phyloP scores from a whole-genome alignment of 345 rosid genomes.

The Populus nigra region DNA sequence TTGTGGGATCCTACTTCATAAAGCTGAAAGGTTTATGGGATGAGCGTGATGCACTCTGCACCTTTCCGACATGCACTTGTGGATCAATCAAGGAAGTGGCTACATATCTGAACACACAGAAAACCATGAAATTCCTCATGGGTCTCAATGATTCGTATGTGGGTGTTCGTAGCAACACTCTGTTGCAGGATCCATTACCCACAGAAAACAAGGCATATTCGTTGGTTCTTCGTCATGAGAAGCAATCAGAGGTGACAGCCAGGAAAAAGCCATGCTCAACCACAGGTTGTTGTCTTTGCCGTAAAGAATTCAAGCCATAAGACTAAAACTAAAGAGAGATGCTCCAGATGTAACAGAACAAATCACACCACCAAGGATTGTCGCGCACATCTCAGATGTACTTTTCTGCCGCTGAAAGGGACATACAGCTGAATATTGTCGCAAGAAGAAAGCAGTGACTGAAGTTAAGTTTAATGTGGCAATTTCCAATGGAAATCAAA shows the following conservation, averaged over 20 bases:
- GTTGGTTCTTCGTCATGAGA: neutral
- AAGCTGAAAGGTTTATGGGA: neutral
- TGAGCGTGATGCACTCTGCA: neutral
- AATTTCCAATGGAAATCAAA: neutral
- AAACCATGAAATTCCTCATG: neutral
- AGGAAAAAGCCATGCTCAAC: neutral
- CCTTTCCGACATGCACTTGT: neutral
- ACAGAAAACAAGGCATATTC: too few relatives aligned
- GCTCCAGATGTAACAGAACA: neutral
- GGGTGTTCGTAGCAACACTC: neutral
- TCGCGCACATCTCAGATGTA: neutral
- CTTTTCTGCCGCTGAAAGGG: neutral
- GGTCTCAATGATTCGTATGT: neutral
- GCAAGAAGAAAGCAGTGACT: neutral
- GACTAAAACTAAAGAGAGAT: neutral
- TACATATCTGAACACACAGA: neutral
- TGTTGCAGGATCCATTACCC: neutral
- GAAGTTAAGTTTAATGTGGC: too few relatives aligned
- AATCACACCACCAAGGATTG: neutral
- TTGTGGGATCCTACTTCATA: neutral
- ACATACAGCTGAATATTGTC: neutral
- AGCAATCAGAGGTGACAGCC: neutral
- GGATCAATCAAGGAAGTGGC: neutral
- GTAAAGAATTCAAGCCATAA: neutral
- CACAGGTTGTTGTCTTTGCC: neutral